Percentiles rank a stretch among this genome's conserved stretches.
Evolutionary conservation across 2,329 filamentous ascomycete genomes (phyloP).

Genomic region (Leptographium lundbergii): DNA sequence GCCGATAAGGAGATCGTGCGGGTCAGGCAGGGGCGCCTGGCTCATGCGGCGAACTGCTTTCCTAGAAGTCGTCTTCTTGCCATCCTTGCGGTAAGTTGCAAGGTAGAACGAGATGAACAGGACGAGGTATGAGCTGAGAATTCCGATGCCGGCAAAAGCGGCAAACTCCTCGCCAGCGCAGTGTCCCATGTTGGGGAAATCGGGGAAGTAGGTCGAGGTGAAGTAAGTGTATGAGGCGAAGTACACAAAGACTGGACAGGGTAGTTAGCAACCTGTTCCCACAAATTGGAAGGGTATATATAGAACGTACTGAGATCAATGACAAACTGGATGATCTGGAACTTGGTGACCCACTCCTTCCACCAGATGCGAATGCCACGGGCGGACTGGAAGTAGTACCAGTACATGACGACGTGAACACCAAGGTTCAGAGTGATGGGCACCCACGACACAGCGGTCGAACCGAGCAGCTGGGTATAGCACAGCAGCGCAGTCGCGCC

Average conservation of each 20-base stretch:
- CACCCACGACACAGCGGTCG: slow-evolving; percentile 90
- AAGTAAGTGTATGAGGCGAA: slow-evolving; percentile 99
- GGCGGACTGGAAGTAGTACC: slow-evolving; percentile 99
- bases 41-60: slow-evolving; percentile 59
- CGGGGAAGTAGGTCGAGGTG: slow-evolving; percentile 76
- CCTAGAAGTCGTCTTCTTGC: slow-evolving; percentile 67
- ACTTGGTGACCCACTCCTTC: slow-evolving; percentile 98
- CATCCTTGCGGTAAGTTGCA: slow-evolving; percentile 84
- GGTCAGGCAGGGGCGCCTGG: slow-evolving; percentile 62
- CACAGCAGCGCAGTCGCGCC: slow-evolving; percentile 92
- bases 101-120: slow-evolving; percentile 99
- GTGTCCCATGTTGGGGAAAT: slow-evolving; percentile 69
- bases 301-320: slow-evolving; percentile 73
- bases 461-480: slow-evolving; percentile 92
- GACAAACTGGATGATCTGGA: slow-evolving; percentile 94
- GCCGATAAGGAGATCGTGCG: slow-evolving; percentile 54
- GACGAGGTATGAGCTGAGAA: slow-evolving; percentile 87
- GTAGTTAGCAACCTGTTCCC: background rate
- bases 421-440: slow-evolving; percentile 83
- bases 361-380: slow-evolving; percentile 95
- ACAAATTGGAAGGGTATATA: background rate
- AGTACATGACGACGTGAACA: slow-evolving; percentile 99
- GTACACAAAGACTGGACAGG: slow-evolving; percentile 72
- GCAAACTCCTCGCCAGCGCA: slow-evolving; percentile 97
- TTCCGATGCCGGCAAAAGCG: slow-evolving; percentile 81